Conservation (phyloP, 2,329 filamentous ascomycete species). For the Epichloe glyceriae region DNA sequence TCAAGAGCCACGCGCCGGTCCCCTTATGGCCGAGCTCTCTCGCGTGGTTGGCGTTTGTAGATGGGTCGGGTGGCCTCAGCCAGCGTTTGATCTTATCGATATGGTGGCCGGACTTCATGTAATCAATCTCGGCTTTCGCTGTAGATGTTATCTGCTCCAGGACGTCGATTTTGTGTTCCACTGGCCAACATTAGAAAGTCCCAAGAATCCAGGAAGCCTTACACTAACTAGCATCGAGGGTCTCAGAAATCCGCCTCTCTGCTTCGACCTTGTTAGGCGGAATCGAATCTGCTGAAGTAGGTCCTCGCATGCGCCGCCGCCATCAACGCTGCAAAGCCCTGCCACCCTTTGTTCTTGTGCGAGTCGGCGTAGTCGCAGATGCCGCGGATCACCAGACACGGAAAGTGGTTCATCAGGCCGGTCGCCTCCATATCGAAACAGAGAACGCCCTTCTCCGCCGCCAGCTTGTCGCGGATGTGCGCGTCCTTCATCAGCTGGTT, state of each 20-base stretch:
- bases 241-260: no score
- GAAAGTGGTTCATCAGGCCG: background rate
- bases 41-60: background rate
- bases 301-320: no score
- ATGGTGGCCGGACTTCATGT: background rate
- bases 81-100: background rate
- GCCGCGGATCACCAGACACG: background rate
- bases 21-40: background rate
- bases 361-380: background rate
- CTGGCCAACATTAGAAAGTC: no score
- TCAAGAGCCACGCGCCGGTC: background rate
- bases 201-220: no score
- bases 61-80: background rate
- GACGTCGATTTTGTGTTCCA: no score
- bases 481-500: slow-evolving; percentile 11
- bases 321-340: no score
- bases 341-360: no score
- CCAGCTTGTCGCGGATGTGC: slow-evolving; percentile 2
- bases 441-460: slow-evolving; percentile 3
- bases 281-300: no score
- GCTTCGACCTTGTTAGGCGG: no score
- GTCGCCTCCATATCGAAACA: no score
- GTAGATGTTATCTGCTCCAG: background rate
- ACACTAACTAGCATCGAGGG: no score
- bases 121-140: background rate